Conservation (phyloP, 2,329 filamentous ascomycete genomes). For the Fusarium paranaense region DNA sequence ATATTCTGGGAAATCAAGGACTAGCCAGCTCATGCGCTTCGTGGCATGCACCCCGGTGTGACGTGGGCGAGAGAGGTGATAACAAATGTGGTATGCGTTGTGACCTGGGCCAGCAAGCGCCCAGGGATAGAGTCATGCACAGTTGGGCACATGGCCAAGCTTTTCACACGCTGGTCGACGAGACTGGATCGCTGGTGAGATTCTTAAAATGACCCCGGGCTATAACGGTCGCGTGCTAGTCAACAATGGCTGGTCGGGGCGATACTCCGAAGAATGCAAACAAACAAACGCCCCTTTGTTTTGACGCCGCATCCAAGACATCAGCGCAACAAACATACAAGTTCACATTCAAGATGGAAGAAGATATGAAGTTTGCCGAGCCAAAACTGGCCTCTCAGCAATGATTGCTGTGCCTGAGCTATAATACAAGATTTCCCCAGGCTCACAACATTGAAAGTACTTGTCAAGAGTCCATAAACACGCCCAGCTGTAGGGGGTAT, state of each 20-base stretch:
- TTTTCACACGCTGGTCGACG: neutral
- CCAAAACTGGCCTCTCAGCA: constrained; percentile 56
- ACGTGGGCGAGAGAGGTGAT: neutral
- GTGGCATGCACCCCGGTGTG: constrained; percentile 5
- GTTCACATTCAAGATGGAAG: neutral
- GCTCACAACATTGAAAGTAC: constrained; percentile 39
- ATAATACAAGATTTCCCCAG: constrained; percentile 40
- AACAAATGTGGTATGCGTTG: neutral
- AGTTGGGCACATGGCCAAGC: neutral
- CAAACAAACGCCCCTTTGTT: constrained; percentile 4
- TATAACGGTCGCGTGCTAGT: neutral
- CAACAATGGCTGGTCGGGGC: neutral
- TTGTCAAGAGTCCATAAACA: constrained; percentile 55
- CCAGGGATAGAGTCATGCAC: neutral
- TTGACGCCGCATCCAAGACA: constrained; percentile 2
- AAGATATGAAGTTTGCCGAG: constrained; percentile 37
- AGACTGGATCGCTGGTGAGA: neutral
- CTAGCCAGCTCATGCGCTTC: neutral
- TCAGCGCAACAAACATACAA: neutral
- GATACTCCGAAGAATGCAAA: neutral
- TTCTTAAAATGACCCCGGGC: neutral
- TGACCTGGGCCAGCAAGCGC: neutral
- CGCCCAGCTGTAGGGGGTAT: constrained; percentile 42
- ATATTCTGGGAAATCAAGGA: neutral
- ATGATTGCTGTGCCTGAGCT: constrained; percentile 47